phyloP scores from a whole-genome alignment of 108 stramenopile genomes.

The Nannochloropsis salina region DNA sequence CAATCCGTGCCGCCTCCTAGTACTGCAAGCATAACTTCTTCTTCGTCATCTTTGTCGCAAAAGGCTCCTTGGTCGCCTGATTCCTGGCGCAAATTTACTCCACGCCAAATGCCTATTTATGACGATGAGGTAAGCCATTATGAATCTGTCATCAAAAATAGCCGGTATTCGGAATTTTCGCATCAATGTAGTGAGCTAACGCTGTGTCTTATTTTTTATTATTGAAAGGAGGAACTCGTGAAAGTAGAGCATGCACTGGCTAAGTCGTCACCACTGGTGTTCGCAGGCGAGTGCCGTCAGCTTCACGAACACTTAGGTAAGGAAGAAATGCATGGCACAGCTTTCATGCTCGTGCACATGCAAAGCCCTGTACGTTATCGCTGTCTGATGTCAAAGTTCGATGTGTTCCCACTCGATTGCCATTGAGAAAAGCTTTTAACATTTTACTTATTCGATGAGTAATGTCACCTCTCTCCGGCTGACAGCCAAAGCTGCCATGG shows the following conservation, averaged over 20 bases:
- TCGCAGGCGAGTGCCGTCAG: conserved; percentile 15
- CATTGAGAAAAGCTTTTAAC: too few relatives aligned
- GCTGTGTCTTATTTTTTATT: too few relatives aligned
- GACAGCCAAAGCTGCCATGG: conserved; percentile 69
- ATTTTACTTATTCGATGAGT: too few relatives aligned
- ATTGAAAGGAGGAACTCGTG: neutral
- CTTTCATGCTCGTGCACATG: too few relatives aligned
- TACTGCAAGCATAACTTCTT: neutral
- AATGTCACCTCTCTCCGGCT: neutral
- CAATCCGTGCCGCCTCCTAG: neutral
- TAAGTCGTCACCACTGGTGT: neutral
- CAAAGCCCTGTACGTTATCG: too few relatives aligned
- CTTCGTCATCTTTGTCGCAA: neutral
- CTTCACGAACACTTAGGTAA: conserved; percentile 20
- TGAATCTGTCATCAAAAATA: too few relatives aligned
- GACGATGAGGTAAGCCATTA: neutral
- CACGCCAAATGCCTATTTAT: conserved; percentile 4
- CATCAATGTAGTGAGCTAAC: too few relatives aligned
- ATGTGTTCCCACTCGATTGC: too few relatives aligned
- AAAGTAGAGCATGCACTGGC: conserved; percentile 6
- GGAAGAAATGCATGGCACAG: neutral
- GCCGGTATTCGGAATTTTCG: too few relatives aligned
- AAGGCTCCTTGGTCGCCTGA: neutral
- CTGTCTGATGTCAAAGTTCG: too few relatives aligned
- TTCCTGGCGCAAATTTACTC: neutral